Conservation (phyloP, 345 rosid genomes). For the Crucihimalaya himalaica region DNA sequence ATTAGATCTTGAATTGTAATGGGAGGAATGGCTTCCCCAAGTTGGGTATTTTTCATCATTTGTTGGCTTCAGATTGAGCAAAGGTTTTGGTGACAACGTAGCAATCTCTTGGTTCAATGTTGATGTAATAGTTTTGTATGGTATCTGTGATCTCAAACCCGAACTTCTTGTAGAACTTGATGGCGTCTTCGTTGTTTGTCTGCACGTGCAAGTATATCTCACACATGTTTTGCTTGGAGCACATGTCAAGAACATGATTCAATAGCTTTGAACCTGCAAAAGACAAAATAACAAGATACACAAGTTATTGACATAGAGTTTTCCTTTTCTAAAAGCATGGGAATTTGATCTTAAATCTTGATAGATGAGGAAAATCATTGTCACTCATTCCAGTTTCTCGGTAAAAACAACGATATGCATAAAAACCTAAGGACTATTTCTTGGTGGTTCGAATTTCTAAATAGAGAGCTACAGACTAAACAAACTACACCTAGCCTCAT, state of each 20-base stretch:
- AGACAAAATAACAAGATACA: constrained; percentile 2
- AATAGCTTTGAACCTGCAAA: constrained; percentile 79
- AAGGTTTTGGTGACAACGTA: constrained; percentile 68
- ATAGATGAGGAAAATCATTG: background rate
- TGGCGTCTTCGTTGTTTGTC: constrained; percentile 96
- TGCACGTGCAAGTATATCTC: constrained; percentile 97
- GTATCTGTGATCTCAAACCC: constrained; percentile 86
- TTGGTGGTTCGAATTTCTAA: background rate
- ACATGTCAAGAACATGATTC: constrained; percentile 85
- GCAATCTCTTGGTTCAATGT: constrained; percentile 88
- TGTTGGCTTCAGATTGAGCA: constrained; percentile 54
- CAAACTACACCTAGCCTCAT: background rate
- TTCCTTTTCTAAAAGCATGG: background rate
- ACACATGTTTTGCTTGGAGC: constrained; percentile 64
- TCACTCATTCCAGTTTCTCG: background rate
- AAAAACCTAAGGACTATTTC: background rate
- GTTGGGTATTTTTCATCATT: constrained; percentile 36
- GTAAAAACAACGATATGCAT: background rate
- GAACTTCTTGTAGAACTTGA: constrained; percentile 90
- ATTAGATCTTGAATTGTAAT: background rate
- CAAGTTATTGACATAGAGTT: background rate
- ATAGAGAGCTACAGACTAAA: background rate
- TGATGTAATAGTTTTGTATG: constrained; percentile 78
- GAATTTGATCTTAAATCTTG: background rate
- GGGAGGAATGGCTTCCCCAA: constrained; percentile 36